Evolutionary conservation across 805 yeast species (phyloP), one percentile per base, ranked within the genome.

Genomic region (Lachancea kluyveri): DNA sequence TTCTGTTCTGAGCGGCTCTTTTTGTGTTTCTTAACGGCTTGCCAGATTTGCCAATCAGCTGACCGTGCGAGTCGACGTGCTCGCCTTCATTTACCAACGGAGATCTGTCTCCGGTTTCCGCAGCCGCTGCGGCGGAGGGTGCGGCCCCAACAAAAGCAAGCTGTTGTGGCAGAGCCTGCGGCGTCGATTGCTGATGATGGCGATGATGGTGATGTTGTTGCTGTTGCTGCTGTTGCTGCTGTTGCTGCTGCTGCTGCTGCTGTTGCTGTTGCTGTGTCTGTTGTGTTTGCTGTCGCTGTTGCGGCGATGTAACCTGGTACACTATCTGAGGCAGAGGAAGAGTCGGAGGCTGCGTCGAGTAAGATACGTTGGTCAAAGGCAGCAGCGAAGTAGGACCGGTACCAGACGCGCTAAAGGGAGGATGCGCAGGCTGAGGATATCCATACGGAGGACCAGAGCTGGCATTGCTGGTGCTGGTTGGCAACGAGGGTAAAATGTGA

Each of bases 1-100:
- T 78, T 50, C 96, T 68, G 64, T 88, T 88, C 60, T 88, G 96
- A 6, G 80, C 87, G 2, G 96, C 96, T 41, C 96, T 74, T 57
- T 84, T 85, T 24, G 92, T 74, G 35, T 68, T 70, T 15, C 50
- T 38, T 26, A 51, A 30, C 6, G 43, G 37, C 35, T 51, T 51
- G 5, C 54, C 54, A 9, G 54, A 43, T 31, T 42, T 48, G 2
- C 54, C 52, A 15, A 49, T 41, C 24, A 51, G 31, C 31, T 45
- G 44, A 7, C 52, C 54, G 4, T 31, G 27, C 9, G 29, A 31
- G 23, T 49, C 43, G 26, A 41, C 39, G 6, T 27, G 38, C 33
- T 47, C 54, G 21, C 46, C 47, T 4, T 31, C 40, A 19, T 35
- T 41, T 8, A 8, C 15, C 7, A 28, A 14, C 17, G 5, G 2